Percentiles rank a stretch among this genome's conserved stretches.
phyloP scores from a whole-genome alignment of 2,329 filamentous ascomycete genomes.

The Colletotrichum musicola region DNA sequence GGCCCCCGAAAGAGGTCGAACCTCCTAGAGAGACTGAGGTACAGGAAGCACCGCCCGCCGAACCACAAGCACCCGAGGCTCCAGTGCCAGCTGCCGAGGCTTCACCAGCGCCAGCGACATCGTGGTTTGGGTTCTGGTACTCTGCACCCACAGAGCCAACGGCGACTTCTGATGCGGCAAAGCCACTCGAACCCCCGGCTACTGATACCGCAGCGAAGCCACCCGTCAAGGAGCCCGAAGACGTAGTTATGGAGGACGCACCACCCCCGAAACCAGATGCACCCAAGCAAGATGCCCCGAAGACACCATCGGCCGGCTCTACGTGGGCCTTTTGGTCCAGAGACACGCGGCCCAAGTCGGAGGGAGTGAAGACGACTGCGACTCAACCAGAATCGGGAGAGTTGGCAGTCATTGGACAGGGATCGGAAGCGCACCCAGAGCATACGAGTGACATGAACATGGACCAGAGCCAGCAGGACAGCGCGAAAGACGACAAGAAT shows the following conservation, averaged over 20 bases:
- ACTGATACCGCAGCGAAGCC: constrained; percentile 28
- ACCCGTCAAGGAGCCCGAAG: constrained; percentile 49
- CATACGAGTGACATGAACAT: constrained; percentile 60
- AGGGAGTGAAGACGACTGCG: constrained; percentile 44
- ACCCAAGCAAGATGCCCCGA: constrained; percentile 45
- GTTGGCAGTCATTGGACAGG: constrained; percentile 69
- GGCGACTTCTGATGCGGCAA: constrained; percentile 21
- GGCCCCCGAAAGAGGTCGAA: constrained; percentile 32
- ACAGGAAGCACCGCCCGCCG: constrained; percentile 17
- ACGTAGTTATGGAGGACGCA: constrained; percentile 60
- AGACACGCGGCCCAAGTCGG: constrained; percentile 58
- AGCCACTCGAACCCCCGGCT: constrained; percentile 33
- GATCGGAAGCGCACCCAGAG: constrained; percentile 67
- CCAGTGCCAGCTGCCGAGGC: constrained; percentile 39
- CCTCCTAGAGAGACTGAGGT: constrained; percentile 34
- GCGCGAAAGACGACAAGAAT: constrained; percentile 49
- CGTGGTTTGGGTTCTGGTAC: constrained; percentile 59
- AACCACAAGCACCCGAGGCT: constrained; percentile 16
- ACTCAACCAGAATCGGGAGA: constrained; percentile 58
- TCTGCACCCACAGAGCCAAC: constrained; percentile 35
- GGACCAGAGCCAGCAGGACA: constrained; percentile 49
- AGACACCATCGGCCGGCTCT: constrained; percentile 66
- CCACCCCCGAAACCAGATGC: constrained; percentile 45
- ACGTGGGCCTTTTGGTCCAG: constrained; percentile 88
- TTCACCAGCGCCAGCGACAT: constrained; percentile 44